phyloP scores from a whole-genome alignment of 176 grass and related monocot species.

The Zea luxurians region DNA sequence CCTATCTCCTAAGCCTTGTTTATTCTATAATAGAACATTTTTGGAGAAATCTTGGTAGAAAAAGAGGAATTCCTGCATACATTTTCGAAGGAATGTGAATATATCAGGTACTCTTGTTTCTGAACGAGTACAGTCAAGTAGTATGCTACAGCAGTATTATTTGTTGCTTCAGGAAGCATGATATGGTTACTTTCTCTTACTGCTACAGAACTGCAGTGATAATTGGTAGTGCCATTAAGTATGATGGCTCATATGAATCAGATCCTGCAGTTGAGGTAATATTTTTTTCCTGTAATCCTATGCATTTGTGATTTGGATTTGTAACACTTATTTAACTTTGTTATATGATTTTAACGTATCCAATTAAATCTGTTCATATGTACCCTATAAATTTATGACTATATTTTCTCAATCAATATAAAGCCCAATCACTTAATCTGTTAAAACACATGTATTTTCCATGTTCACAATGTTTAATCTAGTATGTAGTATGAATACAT shows the following conservation, averaged over 20 bases:
- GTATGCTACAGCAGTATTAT: not conserved
- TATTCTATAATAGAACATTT: slow-evolving; percentile 62
- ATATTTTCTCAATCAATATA: not conserved
- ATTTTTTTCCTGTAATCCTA: not conserved
- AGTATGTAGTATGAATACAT: not conserved
- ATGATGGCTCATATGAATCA: slow-evolving; percentile 18
- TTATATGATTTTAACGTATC: slow-evolving; percentile 8
- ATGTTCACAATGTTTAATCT: not conserved
- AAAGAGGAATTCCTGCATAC: slow-evolving; percentile 79
- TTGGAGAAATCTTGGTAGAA: slow-evolving; percentile 79
- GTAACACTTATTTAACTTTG: not conserved
- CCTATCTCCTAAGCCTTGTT: slow-evolving; percentile 27
- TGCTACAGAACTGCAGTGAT: slow-evolving; percentile 36
- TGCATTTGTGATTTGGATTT: not conserved
- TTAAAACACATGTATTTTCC: not conserved
- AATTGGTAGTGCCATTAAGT: slow-evolving; percentile 40
- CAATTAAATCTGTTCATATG: not conserved
- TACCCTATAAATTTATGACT: not conserved
- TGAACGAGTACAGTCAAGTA: not conserved
- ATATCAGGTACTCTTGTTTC: slow-evolving; percentile 57
- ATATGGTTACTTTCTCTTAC: not conserved
- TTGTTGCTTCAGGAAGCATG: slow-evolving; percentile 20
- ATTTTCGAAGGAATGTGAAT: slow-evolving; percentile 74
- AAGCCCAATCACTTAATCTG: not conserved
- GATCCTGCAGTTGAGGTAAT: slow-evolving; percentile 54